phyloP scores from a whole-genome alignment of 176 grass and related monocot genomes.

The Metroxylon sagu region DNA sequence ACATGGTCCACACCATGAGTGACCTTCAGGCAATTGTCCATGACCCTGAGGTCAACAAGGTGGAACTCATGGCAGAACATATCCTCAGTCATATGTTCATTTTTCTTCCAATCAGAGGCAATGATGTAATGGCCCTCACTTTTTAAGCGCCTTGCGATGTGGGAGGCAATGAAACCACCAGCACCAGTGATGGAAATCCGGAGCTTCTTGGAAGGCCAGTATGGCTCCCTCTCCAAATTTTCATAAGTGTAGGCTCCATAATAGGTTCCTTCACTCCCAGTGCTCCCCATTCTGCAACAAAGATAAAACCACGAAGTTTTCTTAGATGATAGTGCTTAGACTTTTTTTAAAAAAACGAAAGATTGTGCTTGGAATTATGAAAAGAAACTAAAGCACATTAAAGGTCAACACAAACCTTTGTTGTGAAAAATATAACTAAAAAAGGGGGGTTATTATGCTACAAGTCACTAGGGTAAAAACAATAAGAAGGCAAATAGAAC shows the following conservation, averaged over 20 bases:
- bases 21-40: constrained; percentile 16
- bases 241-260: constrained; percentile 2
- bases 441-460: too few relatives aligned
- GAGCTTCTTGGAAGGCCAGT: constrained; percentile 2
- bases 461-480: too few relatives aligned
- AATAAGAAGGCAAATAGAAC: too few relatives aligned
- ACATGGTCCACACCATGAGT: neutral
- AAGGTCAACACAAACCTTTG: too few relatives aligned
- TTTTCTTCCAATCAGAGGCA: constrained; percentile 6
- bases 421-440: too few relatives aligned
- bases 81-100: constrained; percentile 5
- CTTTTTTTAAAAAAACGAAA: too few relatives aligned
- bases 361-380: too few relatives aligned
- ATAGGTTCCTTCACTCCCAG: neutral
- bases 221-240: neutral
- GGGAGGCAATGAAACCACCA: constrained; percentile 6
- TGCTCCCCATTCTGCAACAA: constrained; percentile 4
- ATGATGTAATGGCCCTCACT: constrained; percentile 1
- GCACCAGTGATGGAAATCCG: neutral
- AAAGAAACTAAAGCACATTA: too few relatives aligned
- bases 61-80: constrained; percentile 12
- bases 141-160: constrained; percentile 5
- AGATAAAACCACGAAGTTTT: too few relatives aligned
- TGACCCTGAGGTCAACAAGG: constrained; percentile 6
- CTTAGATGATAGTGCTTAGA: too few relatives aligned